These are phyloP conservation scores for Triticum turgidum DNA, from an alignment of 176 grass and related monocot genomes.

Conservation along the genomic window DNA sequence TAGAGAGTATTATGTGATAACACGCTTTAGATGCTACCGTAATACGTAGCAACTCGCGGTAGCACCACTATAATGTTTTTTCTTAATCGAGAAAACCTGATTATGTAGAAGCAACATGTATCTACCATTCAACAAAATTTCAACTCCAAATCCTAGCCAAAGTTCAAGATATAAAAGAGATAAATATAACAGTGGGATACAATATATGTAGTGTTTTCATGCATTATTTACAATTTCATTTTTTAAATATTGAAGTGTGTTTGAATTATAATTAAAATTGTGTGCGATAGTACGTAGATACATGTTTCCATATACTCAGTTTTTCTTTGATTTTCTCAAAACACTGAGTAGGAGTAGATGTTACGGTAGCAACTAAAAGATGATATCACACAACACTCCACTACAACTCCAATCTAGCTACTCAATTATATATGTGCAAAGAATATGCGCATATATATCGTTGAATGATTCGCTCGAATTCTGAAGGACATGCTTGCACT, in stretches of 20 bases:
- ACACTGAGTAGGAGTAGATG: no score
- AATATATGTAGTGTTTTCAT: no score
- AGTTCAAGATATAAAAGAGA: not conserved
- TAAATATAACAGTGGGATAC: no score
- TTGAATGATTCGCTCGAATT: not conserved
- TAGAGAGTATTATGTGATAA: not conserved
- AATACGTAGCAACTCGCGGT: not conserved
- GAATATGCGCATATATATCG: not conserved
- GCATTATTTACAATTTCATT: not conserved
- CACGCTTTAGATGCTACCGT: not conserved
- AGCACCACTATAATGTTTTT: not conserved
- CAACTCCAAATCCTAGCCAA: not conserved
- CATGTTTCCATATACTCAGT: not conserved
- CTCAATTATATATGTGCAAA: not conserved
- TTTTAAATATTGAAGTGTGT: no score
- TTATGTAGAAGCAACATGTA: not conserved
- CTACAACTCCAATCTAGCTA: not conserved
- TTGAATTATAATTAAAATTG: not conserved
- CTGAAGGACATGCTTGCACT: not conserved
- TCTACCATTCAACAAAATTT: not conserved
- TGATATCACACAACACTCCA: not conserved
- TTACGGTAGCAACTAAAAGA: no score
- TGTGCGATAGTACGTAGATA: not conserved
- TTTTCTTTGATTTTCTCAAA: not conserved
- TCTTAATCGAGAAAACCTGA: no score